Evolutionary conservation across 1,284 basidiomycete species (phyloP).

Genomic region (Binderoboletus segoi): DNA sequence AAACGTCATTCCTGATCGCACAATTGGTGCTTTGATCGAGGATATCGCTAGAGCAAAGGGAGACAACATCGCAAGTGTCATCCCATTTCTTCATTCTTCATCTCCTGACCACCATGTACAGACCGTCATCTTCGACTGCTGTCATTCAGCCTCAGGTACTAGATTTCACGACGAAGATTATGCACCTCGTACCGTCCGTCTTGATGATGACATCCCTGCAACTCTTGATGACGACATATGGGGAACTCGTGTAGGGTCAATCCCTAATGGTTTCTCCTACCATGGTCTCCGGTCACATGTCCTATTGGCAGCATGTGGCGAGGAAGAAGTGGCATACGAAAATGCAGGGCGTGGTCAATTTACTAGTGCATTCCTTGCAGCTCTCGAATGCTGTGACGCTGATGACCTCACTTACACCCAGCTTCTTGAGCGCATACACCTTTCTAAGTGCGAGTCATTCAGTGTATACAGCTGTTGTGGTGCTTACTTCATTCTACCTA

Average conservation of each 20-base stretch:
- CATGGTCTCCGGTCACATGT: slow-evolving; percentile 45
- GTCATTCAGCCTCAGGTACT: slow-evolving; percentile 49
- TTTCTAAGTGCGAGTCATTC: slow-evolving; percentile 2
- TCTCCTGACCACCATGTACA: neutral
- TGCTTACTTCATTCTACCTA: neutral
- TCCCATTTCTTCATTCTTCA: neutral
- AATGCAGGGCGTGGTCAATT: slow-evolving; percentile 9
- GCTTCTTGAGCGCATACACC: slow-evolving; percentile 3
- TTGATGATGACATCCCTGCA: slow-evolving; percentile 48
- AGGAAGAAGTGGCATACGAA: slow-evolving; percentile 36
- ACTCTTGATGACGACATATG: slow-evolving; percentile 54
- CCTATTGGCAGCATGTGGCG: slow-evolving; percentile 55
- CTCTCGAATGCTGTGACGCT: neutral
- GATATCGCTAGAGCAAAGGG: slow-evolving; percentile 55
- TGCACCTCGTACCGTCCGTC: slow-evolving; percentile 44
- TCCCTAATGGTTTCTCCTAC: slow-evolving; percentile 46
- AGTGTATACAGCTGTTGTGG: neutral
- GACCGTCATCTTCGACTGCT: slow-evolving; percentile 61
- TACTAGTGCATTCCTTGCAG: slow-evolving; percentile 15
- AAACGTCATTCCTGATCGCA: slow-evolving; percentile 49
- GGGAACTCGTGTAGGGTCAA: slow-evolving; percentile 35
- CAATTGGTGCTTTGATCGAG: slow-evolving; percentile 53
- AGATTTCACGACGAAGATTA: slow-evolving; percentile 36
- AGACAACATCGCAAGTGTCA: slow-evolving; percentile 48
- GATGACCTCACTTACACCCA: slow-evolving; percentile 15